Conservation (phyloP, 129 eudicot genomes). For the Flaveria linearis region DNA sequence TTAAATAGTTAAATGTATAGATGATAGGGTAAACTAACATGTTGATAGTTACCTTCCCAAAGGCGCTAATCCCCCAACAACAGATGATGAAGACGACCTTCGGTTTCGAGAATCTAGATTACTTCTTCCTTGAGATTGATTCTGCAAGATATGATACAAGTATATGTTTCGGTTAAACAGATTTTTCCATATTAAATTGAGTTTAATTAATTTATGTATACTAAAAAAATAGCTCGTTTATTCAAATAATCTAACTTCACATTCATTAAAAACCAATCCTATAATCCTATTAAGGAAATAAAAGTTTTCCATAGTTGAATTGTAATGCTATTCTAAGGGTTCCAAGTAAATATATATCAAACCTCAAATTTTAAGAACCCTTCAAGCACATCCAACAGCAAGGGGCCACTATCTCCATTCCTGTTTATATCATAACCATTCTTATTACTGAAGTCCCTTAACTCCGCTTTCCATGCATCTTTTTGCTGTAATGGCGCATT, state of each 20-base stretch:
- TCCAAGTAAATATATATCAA: conserved; percentile 2
- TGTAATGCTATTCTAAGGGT: neutral
- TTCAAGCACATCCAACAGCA: conserved; percentile 94
- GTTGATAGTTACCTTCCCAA: conserved; percentile 64
- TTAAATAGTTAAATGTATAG: conserved; percentile 19
- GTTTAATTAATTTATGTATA: neutral
- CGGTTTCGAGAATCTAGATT: conserved; percentile 65
- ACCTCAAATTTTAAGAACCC: conserved; percentile 98
- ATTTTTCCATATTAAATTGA: neutral
- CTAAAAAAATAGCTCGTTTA: neutral
- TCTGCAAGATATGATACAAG: conserved; percentile 42
- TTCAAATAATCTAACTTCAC: neutral
- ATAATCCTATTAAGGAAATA: neutral
- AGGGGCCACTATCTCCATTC: conserved; percentile 93
- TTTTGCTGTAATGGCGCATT: conserved; percentile 65
- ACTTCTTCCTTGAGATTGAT: conserved; percentile 76
- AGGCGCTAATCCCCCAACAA: conserved; percentile 92
- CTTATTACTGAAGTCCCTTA: conserved; percentile 82
- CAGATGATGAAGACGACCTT: conserved; percentile 82
- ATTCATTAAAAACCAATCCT: neutral
- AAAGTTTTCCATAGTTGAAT: neutral
- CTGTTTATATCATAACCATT: conserved; percentile 85
- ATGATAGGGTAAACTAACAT: neutral
- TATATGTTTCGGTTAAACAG: neutral
- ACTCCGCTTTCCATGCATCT: conserved; percentile 93